A percentile compares a stretch with the other conserved stretches of the same genome.
These are phyloP conservation scores for Paraleonurus japonicus DNA, from an alignment of 257 asterid genomes.

Conservation along the genomic window DNA sequence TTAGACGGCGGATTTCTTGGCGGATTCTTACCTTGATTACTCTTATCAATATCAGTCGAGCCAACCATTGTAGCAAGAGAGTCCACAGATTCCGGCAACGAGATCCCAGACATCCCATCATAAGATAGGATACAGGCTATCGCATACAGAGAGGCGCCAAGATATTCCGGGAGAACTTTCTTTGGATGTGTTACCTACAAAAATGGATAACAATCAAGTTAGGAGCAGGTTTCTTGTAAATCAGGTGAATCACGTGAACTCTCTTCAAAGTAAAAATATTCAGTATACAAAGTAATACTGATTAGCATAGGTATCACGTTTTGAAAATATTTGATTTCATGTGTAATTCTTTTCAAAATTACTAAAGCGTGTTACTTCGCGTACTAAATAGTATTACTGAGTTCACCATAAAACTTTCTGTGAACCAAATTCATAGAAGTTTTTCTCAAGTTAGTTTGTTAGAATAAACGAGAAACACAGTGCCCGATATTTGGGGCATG, in stretches of 20 bases:
- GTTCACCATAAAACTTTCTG: background rate
- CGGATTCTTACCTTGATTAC: conserved; percentile 15
- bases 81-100: conserved; percentile 40
- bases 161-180: conserved; percentile 58
- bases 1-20: conserved; percentile 23
- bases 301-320: too few species aligned
- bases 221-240: too few species aligned
- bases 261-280: background rate
- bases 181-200: conserved; percentile 61
- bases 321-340: too few species aligned
- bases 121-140: conserved; percentile 56
- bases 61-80: conserved; percentile 40
- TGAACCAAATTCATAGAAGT: too few species aligned
- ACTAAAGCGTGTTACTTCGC: too few species aligned
- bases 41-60: conserved; percentile 42
- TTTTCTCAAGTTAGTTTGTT: background rate
- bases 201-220: background rate
- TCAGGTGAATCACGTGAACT: too few species aligned
- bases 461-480: background rate
- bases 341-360: too few species aligned
- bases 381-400: too few species aligned
- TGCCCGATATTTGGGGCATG: background rate
- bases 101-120: conserved; percentile 65
- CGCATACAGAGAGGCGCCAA: conserved; percentile 59
- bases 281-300: too few species aligned